Base-by-base conservation (phyloP, 192 early-diverging fungal genomes). In the Coemansia sp. region DNA sequence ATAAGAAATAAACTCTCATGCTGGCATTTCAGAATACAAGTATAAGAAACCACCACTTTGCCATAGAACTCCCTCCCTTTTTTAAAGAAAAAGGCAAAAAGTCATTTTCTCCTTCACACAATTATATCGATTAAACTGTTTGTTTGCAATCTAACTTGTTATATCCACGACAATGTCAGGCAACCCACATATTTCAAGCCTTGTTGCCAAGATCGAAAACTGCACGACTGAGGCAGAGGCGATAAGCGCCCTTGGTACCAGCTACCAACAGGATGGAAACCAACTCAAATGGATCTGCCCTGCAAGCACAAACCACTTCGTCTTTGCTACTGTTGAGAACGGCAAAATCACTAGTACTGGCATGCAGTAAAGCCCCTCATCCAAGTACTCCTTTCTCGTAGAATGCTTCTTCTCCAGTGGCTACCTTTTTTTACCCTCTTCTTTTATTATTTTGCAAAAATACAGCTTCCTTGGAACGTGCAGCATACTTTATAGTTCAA, bases 221-320 rank as follows among this genome's bases (percentile, higher is more conserved):
- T 62, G 69, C 44, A 56, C 21, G n/a, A 54, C 52, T 4, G 54
- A 55, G 52, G 59, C 60, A 1, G 54, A 34, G 7, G 70, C 59
- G 25, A 30, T 58, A 16, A 25, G 58, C 2, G 26, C 8, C 7
- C 50, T 72, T 53, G 64, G 70, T 16, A 12, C 5, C 6, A 31
- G 12, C 5, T 50, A 38, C 53, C 54, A 48, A 28, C 26, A 21
- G 9, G 59, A 61, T 3, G 63, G 48, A 32, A 59, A 52, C 47
- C 41, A 54, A 27, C 27, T 67, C 8, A 57, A 23, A 51, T 49
- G 57, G 18, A 24, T 38, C n/a, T 73, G 71, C 52, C 71, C 67
- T n/a, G 47, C 47, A 10, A 47, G 32, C 44, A 19, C 49, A 7
- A 28, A 31, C 24, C 55, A 51, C 56, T 54, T 18, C 47, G 34